Evolutionary conservation across 148 eudicot species (phyloP), one percentile per base, ranked within the genome.

Genomic region (Euryodendron excelsum): DNA sequence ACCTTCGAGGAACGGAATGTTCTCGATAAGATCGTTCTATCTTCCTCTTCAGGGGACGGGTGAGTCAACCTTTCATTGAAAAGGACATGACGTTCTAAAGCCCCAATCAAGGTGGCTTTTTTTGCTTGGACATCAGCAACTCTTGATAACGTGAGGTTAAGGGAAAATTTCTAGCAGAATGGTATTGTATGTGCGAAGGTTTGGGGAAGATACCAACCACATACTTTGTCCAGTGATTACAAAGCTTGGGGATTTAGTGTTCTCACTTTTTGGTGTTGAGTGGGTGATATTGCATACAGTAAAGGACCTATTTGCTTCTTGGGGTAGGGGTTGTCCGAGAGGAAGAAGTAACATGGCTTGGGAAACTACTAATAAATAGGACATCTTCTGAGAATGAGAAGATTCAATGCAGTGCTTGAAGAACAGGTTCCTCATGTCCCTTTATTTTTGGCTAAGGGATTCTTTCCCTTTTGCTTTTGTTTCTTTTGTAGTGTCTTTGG

Each of bases 61-160:
- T 7, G 1, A 65, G 69, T 65, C n/a, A 33, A 23, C 41, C 20
- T 17, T 39, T 44, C 41, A 34, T 36, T 41, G 69, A 34, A 12
- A 65, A 25, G 69, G 69, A 65, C 34, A 21, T 34, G 27, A 5
- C 44, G 33, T 65, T 65, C 69, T 36, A 65, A 65, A 65, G 69
- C 45, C 45, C 60, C 69, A 65, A 65, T 44, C 45, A 34, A 65
- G 45, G 69, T 65, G 25, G 44, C 18, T 65, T 30, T 31, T n/a
- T 30, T 21, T 63, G 30, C 0, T 65, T 36, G 18, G 20, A n/a
- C n/a, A n/a, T n/a, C n/a, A n/a, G n/a, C 68, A 63, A 63, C 15
- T 9, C 8, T 48, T 48, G 53, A 48, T 48, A 48, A 48, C 53
- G 3, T 48, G 44, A 39, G 7, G 44, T 39, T 39, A 39, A 39